phyloP scores from a whole-genome alignment of 2,329 filamentous ascomycete species.

The Epichloe elymi region DNA sequence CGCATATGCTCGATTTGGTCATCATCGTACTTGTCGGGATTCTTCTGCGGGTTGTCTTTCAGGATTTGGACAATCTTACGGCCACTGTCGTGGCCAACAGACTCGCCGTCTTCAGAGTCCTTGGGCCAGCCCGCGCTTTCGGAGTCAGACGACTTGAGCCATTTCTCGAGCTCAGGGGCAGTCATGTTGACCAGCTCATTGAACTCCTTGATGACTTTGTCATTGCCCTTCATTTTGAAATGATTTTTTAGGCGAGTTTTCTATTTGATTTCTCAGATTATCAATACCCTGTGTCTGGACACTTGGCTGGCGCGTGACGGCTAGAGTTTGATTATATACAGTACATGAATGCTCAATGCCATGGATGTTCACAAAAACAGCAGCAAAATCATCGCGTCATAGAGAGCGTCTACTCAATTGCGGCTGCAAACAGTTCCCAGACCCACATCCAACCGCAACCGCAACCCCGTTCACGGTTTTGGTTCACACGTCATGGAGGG shows the following conservation, averaged over 20 bases:
- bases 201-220: constrained; percentile 39
- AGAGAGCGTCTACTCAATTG: background rate
- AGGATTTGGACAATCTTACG: constrained; percentile 51
- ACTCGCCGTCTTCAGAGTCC: constrained; percentile 43
- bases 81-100: constrained; percentile 50
- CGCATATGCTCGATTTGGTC: constrained; percentile 45
- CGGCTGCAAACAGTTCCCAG: background rate
- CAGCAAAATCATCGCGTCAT: constrained; percentile 4
- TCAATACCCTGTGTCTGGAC: too few species aligned
- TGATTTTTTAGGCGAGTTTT: background rate
- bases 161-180: constrained; percentile 43
- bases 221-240: constrained; percentile 12
- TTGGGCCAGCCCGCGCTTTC: constrained; percentile 46
- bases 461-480: background rate
- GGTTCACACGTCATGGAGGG: background rate
- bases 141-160: constrained; percentile 47
- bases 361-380: background rate
- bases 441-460: background rate
- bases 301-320: background rate
- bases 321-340: background rate
- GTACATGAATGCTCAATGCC: background rate
- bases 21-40: constrained; percentile 42
- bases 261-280: background rate
- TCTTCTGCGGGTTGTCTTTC: constrained; percentile 45
- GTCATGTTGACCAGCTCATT: constrained; percentile 56